Base-by-base conservation (phyloP, 2,329 filamentous ascomycete species). In the Trichoderma polysporum region DNA sequence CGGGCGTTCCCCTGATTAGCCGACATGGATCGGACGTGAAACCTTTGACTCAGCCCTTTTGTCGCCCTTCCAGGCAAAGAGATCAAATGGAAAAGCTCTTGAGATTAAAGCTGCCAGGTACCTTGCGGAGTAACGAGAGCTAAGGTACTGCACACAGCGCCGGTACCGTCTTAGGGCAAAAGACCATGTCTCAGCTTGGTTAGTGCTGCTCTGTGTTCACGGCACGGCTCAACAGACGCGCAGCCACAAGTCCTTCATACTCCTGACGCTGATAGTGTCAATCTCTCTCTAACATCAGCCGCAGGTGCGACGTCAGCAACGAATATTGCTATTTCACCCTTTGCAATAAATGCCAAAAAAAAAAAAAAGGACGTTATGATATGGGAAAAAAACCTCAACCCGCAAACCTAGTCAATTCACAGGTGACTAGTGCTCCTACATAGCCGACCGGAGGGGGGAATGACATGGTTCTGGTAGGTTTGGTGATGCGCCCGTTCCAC, bases 401-500 rank as follows among this genome's bases (percentile, higher is more conserved):
- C 58, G 22, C 41, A 22, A 17, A 12, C 27, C 57, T 35, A 12
- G 45, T 19, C 58, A 27, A 33, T 35, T 58, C 41, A 52, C 45
- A 25, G 41, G 31, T 45, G 31, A 39, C 33, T 37, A 33, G 45
- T 52, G 47, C 31, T 35, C 56, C 57, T 25, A 59, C 17, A 31
- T 61, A 49, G 41, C 45, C 59, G 39, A 59, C 49, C 47, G 35
- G 39, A 59, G 29, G 39, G 39, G n/a, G n/a, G n/a, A n/a, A 45
- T 41, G 59, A 31, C 59, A 41, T 62, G 59, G 47, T 53, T 22
- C 33, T 35, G 47, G 59, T 52, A 50, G 35, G 35, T 54, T 53
- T 54, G 60, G 49, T 27, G 50, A 56, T 56, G 60, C 60, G 60
- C 60, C 60, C 49, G 60, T 64, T 64, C 37, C 60, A 56, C 60